Conservation (phyloP, 371 early-diverging fungal genomes). For the Dinochytrium kinnereticum region DNA sequence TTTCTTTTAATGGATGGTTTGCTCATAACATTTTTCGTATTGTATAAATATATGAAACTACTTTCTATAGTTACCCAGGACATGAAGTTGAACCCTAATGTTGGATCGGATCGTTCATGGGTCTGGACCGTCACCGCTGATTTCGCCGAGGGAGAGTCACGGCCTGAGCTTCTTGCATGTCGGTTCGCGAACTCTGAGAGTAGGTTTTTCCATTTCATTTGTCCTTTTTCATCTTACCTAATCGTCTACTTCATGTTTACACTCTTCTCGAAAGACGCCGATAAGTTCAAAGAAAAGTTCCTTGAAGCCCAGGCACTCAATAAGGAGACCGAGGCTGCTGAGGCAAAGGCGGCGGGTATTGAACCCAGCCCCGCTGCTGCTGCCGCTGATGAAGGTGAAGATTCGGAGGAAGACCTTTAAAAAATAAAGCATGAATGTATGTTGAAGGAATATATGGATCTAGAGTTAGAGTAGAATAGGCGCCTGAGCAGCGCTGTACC, state of each 20-base stretch:
- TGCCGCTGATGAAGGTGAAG: background rate
- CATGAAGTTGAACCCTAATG: constrained; percentile 88
- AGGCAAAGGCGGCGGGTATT: constrained; percentile 6
- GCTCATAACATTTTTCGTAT: too few relatives aligned
- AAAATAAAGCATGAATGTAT: too few relatives aligned
- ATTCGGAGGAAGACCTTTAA: constrained; percentile 9
- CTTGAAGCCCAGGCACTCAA: constrained; percentile 66
- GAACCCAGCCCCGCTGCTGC: too few relatives aligned
- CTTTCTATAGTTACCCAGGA: constrained; percentile 68
- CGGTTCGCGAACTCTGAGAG: constrained; percentile 95
- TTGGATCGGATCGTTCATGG: constrained; percentile 98
- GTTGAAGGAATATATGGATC: too few relatives aligned
- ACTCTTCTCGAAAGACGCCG: constrained; percentile 46
- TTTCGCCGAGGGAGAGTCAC: constrained; percentile 84
- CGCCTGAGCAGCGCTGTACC: too few relatives aligned
- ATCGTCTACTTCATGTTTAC: constrained; percentile 34
- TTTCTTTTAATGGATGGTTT: too few relatives aligned
- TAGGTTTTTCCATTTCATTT: constrained; percentile 36
- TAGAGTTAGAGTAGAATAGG: too few relatives aligned
- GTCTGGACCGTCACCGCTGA: constrained; percentile 92
- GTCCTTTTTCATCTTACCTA: background rate
- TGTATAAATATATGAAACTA: too few relatives aligned
- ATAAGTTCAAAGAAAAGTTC: constrained; percentile 67
- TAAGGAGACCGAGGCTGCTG: constrained; percentile 30
- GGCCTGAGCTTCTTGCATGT: constrained; percentile 89